Evolutionary conservation across 2,329 filamentous ascomycete genomes (phyloP).

Genomic region (Cadophora gregata): DNA sequence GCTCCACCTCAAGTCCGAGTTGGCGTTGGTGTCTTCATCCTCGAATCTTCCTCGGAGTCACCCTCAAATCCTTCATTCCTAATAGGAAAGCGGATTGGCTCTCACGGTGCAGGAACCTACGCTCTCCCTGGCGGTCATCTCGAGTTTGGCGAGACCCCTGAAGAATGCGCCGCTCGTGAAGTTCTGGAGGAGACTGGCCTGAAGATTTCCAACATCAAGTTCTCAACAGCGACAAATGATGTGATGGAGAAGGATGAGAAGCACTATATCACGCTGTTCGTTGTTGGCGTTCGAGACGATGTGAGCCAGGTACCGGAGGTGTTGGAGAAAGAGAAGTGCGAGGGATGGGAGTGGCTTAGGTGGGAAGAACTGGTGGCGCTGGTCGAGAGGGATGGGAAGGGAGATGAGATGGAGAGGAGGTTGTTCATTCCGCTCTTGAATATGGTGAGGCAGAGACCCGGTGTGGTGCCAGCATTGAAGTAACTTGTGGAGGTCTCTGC

Average conservation of each 20-base stretch:
- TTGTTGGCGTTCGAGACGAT: slow-evolving; percentile 58
- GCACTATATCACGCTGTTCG: slow-evolving; percentile 79
- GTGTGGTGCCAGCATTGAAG: slow-evolving; percentile 38
- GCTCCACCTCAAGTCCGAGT: slow-evolving; percentile 26
- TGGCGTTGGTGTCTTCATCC: slow-evolving; percentile 34
- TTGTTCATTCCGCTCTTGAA: slow-evolving; percentile 56
- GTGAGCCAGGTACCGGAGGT: slow-evolving; percentile 59
- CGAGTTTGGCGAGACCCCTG: slow-evolving; percentile 69
- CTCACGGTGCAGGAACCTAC: slow-evolving; percentile 54
- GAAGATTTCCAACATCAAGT: slow-evolving; percentile 55
- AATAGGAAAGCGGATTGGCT: slow-evolving; percentile 29
- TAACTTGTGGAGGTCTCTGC: background rate
- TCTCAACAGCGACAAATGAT: slow-evolving; percentile 70
- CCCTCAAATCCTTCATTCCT: slow-evolving; percentile 28
- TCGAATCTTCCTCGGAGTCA: slow-evolving; percentile 20
- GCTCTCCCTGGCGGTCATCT: slow-evolving; percentile 79
- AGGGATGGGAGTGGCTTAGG: slow-evolving; percentile 57
- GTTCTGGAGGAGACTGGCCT: slow-evolving; percentile 74
- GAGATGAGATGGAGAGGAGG: slow-evolving; percentile 40
- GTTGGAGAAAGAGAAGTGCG: slow-evolving; percentile 55
- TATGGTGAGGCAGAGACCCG: slow-evolving; percentile 49
- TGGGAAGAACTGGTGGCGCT: slow-evolving; percentile 54
- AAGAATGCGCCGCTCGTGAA: slow-evolving; percentile 70
- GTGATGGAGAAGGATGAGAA: slow-evolving; percentile 63
- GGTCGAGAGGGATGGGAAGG: slow-evolving; percentile 38